Conservation (phyloP, 345 rosid species). For the Syzygium oleosum region DNA sequence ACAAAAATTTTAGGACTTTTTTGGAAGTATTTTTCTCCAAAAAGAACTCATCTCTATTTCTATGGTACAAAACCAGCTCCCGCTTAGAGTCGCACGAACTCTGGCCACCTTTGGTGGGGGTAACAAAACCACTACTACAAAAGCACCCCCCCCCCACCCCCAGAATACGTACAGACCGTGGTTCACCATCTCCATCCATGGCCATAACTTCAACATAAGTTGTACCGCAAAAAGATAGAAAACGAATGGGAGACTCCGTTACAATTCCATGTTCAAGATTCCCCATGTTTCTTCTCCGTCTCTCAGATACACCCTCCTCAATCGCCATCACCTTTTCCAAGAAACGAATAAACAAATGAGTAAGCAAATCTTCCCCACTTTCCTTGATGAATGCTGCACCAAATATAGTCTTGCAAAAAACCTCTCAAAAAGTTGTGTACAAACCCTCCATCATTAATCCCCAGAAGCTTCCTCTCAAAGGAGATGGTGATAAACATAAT, state of each 20-base stretch:
- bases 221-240: conserved; percentile 1
- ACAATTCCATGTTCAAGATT: conserved; percentile 17
- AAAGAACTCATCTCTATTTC: neutral
- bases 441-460: neutral
- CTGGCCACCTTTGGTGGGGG: conserved; percentile 23
- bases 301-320: neutral
- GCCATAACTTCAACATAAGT: conserved; percentile 3
- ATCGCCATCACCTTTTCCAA: conserved; percentile 25
- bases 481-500: conserved; percentile 19
- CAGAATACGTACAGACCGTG: neutral
- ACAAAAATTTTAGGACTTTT: neutral
- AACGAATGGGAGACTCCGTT: neutral
- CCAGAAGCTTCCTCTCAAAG: conserved; percentile 13
- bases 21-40: neutral
- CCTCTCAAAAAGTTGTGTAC: neutral
- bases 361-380: neutral
- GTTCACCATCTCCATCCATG: conserved; percentile 12
- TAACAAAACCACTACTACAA: conserved; percentile 15
- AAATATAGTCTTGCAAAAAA: neutral
- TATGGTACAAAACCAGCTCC: neutral
- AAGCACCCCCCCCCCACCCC: neutral
- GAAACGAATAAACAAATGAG: neutral
- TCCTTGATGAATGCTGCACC: neutral
- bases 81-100: neutral
- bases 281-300: neutral